Percentiles rank a stretch among this genome's conserved stretches.
Conservation (phyloP, 139 green algal genomes). For the Zygnema cylindricum region DNA sequence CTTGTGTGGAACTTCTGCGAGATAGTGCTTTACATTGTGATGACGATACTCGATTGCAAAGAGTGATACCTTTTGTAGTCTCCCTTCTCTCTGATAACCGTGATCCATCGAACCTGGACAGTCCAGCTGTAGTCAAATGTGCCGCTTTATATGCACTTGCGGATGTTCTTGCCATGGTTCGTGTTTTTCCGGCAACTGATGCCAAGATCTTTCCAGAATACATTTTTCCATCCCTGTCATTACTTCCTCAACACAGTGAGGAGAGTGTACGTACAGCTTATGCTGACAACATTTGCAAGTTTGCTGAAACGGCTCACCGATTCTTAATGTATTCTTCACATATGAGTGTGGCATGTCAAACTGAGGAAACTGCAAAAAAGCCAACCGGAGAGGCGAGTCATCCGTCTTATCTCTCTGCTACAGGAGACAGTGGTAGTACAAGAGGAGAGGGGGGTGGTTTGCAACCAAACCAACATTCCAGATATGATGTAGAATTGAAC, state of each 20-base stretch:
- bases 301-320: conserved; percentile 73
- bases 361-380: neutral
- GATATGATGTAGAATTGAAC: conserved; percentile 66
- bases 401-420: neutral
- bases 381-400: neutral
- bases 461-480: neutral
- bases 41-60: conserved; percentile 75
- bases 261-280: conserved; percentile 83
- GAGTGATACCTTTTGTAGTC: conserved; percentile 84
- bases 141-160: conserved; percentile 62
- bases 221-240: conserved; percentile 86
- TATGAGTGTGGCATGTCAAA: conserved; percentile 32
- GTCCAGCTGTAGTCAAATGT: conserved; percentile 53
- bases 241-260: conserved; percentile 85
- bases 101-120: conserved; percentile 3
- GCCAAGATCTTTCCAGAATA: conserved; percentile 89
- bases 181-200: conserved; percentile 42
- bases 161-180: conserved; percentile 53
- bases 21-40: conserved; percentile 67
- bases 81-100: conserved; percentile 68
- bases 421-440: neutral
- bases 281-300: conserved; percentile 64
- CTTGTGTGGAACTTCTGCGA: conserved; percentile 74
- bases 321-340: conserved; percentile 76
- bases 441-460: neutral